Conservation (phyloP, 192 early-diverging fungal genomes). For the Gigaspora rosea region DNA sequence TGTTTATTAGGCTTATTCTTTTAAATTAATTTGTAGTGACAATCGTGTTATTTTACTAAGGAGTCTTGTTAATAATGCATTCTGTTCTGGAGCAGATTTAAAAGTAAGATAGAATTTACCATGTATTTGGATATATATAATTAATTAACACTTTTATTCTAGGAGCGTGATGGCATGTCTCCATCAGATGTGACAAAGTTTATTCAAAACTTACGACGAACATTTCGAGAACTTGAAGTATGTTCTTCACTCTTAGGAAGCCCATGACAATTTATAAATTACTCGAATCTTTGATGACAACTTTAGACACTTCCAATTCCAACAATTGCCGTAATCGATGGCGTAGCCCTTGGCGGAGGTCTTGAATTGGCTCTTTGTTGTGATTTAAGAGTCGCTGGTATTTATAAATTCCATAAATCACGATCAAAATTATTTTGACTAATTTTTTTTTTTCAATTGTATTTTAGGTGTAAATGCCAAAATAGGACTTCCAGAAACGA, state of each 20-base stretch:
- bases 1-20: not conserved
- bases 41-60: conserved; percentile 80
- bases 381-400: conserved; percentile 86
- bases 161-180: conserved; percentile 85
- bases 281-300: not conserved
- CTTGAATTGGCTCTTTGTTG: conserved; percentile 88
- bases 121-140: not conserved
- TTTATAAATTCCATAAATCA: conserved; percentile 10
- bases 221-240: conserved; percentile 83
- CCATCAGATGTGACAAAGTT: conserved; percentile 77
- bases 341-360: conserved; percentile 91
- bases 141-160: not conserved
- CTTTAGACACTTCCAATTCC: conserved; percentile 79
- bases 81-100: conserved; percentile 95
- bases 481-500: conserved; percentile 90
- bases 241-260: not conserved
- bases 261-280: not conserved
- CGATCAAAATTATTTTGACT: not conserved
- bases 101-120: conserved; percentile 56
- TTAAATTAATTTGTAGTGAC: conserved; percentile 40
- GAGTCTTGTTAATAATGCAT: conserved; percentile 77
- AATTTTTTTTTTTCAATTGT: not conserved
- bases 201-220: conserved; percentile 71
- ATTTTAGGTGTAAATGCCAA: conserved; percentile 58
- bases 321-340: conserved; percentile 93